A percentile compares a stretch with the other conserved stretches of the same genome.
These are phyloP conservation scores for Candida frijolesensis DNA, from an alignment of 1,139 yeast genomes.

Conservation along the genomic window DNA sequence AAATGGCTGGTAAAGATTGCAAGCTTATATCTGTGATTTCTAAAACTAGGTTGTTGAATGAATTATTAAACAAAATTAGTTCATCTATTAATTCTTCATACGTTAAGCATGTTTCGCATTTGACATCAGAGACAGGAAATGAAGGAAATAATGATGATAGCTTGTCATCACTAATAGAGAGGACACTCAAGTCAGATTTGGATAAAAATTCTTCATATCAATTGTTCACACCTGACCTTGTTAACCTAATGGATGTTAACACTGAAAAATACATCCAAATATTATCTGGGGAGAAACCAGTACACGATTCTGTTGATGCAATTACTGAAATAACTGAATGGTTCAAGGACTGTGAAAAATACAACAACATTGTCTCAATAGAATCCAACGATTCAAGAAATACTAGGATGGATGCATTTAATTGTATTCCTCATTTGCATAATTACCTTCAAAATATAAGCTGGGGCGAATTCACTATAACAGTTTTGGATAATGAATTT, in stretches of 20 bases:
- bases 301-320: slow-evolving; percentile 9
- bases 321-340: slow-evolving; percentile 22
- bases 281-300: slow-evolving; percentile 7
- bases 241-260: slow-evolving; percentile 28
- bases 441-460: slow-evolving; percentile 6
- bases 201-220: not conserved
- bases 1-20: slow-evolving; percentile 10
- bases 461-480: slow-evolving; percentile 20
- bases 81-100: slow-evolving; percentile 9
- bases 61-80: slow-evolving; percentile 6
- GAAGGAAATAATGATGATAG: slow-evolving; percentile 3
- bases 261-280: slow-evolving; percentile 26
- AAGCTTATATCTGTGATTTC: slow-evolving; percentile 10
- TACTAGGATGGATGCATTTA: slow-evolving; percentile 13
- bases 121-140: slow-evolving; percentile 3
- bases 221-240: slow-evolving; percentile 25
- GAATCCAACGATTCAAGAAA: slow-evolving; percentile 7
- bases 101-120: slow-evolving; percentile 7
- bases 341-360: slow-evolving; percentile 24
- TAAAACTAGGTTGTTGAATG: slow-evolving; percentile 2
- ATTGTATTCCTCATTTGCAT: slow-evolving; percentile 16
- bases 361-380: slow-evolving; percentile 3
- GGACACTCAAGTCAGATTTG: not conserved
- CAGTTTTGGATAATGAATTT: slow-evolving; percentile 15
- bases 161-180: slow-evolving; percentile 7